Conservation (phyloP, 805 yeast species). For the Isabelozyma heimii region DNA sequence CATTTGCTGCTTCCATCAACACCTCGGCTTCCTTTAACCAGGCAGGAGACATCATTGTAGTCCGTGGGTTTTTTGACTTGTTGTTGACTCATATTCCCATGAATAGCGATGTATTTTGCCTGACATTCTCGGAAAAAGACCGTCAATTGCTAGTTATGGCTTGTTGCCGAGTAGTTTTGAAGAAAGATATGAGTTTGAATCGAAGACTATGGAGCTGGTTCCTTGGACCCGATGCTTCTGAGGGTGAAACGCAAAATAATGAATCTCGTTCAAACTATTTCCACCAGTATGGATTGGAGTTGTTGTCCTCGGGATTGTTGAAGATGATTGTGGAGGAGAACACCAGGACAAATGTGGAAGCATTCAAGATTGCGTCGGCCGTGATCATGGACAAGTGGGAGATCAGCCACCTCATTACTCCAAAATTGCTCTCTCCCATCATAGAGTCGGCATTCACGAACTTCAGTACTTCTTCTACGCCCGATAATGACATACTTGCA, state of each 20-base stretch:
- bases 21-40: constrained; percentile 29
- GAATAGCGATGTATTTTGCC: constrained; percentile 53
- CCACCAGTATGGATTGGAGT: constrained; percentile 48
- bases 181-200: constrained; percentile 91
- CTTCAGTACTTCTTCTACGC: constrained; percentile 1
- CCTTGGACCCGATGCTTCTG: constrained; percentile 58
- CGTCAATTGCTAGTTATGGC: constrained; percentile 56
- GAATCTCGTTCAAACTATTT: constrained; percentile 55
- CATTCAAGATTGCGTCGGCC: constrained; percentile 59
- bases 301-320: constrained; percentile 53
- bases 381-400: constrained; percentile 95
- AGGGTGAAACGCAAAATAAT: constrained; percentile 3
- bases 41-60: constrained; percentile 60
- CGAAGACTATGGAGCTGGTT: constrained; percentile 94
- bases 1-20: constrained; percentile 66
- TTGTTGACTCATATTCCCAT: constrained; percentile 66
- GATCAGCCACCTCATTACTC: constrained; percentile 73
- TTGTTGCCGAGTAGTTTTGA: constrained; percentile 66
- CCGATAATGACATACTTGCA: constrained; percentile 35
- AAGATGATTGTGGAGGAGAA: constrained; percentile 38
- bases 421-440: constrained; percentile 65
- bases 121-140: constrained; percentile 49
- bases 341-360: constrained; percentile 38
- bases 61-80: constrained; percentile 86
- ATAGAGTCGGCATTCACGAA: constrained; percentile 45